Conservation (phyloP, 176 grass and related monocot species). For the Ananas comosus region DNA sequence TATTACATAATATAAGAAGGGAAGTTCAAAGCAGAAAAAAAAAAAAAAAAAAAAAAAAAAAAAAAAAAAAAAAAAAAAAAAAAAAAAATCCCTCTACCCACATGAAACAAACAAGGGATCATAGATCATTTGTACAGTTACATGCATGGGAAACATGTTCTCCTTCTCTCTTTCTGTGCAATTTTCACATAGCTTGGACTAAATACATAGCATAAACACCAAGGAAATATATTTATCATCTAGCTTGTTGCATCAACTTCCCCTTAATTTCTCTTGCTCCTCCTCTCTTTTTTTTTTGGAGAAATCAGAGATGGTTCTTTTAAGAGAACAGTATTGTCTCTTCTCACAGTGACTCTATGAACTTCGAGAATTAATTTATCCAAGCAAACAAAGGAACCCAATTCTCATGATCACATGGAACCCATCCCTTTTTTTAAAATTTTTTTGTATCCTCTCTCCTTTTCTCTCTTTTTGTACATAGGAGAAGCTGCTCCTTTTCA, state of each 20-base stretch:
- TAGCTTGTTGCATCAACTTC: background rate
- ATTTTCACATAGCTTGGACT: background rate
- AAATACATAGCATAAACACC: background rate
- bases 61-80: background rate
- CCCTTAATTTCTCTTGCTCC: background rate
- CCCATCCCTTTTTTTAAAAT: background rate
- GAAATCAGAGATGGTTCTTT: too few species aligned
- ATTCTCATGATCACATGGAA: too few species aligned
- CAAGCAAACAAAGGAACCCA: too few species aligned
- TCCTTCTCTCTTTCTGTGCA: background rate
- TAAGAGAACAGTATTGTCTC: too few species aligned
- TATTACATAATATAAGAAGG: background rate
- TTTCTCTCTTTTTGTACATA: too few species aligned
- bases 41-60: background rate
- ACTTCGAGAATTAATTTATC: too few species aligned
- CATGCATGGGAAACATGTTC: background rate
- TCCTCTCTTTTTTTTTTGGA: background rate
- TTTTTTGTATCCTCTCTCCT: background rate
- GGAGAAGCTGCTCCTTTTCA: slow-evolving; percentile 1
- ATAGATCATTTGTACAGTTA: background rate
- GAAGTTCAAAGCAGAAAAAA: background rate
- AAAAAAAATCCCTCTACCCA: background rate
- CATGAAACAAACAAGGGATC: background rate
- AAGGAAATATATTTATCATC: background rate
- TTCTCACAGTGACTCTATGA: too few species aligned